Base-by-base conservation (phyloP, 345 rosid genomes). In the Salix dunnii region DNA sequence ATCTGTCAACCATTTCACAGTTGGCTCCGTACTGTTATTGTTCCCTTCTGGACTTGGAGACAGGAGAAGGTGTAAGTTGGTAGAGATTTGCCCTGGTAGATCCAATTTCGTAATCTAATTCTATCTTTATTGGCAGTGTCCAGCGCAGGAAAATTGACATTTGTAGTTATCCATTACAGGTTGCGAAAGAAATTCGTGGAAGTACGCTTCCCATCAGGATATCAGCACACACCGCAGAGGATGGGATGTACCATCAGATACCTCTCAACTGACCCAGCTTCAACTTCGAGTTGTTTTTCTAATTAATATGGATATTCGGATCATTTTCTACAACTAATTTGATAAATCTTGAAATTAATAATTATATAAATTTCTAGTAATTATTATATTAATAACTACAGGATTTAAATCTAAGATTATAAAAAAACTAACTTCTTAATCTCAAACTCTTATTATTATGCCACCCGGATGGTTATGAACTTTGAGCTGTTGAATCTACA, bases 101-200 rank as follows among this genome's bases (percentile, higher is more conserved):
- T 73, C 25, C 27, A 61, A 40, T 40, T 49, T 73, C 68, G 36
- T 7, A 60, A 25, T 73, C 68, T 27, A 12, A 36, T 72, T 3
- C 23, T 35, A 3, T 35, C 6, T 65, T 35, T 43, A 3, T 21
- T 7, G 75, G 49, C n/a, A 60, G n/a, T 23, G 67, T 35, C 68
- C 69, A 20, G 7, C 60, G 11, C 10, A 68, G 17, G 67, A 68
- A 17, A 76, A 21, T 76, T 30, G 73, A 76, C 42, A 30, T 68
- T 64, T 31, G 13, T 31, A 31, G 8, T 71, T n/a, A 48, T 18
- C 73, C 10, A 23, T 6, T 25, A 38, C 58, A 23, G 21, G 18
- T 23, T 13, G 55, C 23, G 33, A 6, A 43, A 7, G 23, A 21
- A 48, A n/a, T 16, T 7, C 3, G 20, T 2, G 38, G 13, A 7